Evolutionary conservation across 345 rosid species (phyloP), one percentile per base, ranked within the genome.

Genomic region (Laguncularia racemosa): DNA sequence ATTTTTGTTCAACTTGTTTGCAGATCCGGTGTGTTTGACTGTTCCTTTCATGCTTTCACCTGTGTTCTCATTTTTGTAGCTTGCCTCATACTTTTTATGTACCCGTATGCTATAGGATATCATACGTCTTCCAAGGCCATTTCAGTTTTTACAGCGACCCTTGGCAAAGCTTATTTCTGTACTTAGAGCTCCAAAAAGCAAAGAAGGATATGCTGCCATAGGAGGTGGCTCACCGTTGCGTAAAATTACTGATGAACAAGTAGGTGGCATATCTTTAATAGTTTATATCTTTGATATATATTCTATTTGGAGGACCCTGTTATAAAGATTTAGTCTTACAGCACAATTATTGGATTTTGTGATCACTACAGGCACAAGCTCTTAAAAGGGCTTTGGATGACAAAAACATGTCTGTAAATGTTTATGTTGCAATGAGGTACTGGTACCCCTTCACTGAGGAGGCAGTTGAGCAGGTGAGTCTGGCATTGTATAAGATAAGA

Each of bases 121-220:
- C 44, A 89, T 93, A 58, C 56, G 96, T 50, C 91, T 87, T 57
- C 97, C 99, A 0, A 82, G 97, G 70, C 75, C 72, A 52, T 89
- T 93, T 78, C 83, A 62, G 77, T 87, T 89, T 76, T 86, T 89
- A 48, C 97, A 87, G 70, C 67, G 76, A 43, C 85, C 99, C 16
- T 58, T 89, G 59, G 99, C 96, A 2, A 62, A 85, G 46, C 74
- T 89, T 20, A 93, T 93, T 58, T 93, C 97, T 61, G 76, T 85
- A 15, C 70, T 85, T 46, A 83, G 96, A 14, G 95, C 99, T 14
- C 95, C 95, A 1, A 89, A 89, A 65, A 87, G 95, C 40, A 89
- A 78, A 79, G 96, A 89, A 78, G 99, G 95, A 55, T 93, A 93
- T 84, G 99, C 99, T 72, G 78, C 96, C 52, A 89, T 93, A 46